A percentile compares a stretch with the other conserved stretches of the same genome.
Conservation (phyloP, 768 basidiomycete species). For the Naganishia vaughanmartiniae region DNA sequence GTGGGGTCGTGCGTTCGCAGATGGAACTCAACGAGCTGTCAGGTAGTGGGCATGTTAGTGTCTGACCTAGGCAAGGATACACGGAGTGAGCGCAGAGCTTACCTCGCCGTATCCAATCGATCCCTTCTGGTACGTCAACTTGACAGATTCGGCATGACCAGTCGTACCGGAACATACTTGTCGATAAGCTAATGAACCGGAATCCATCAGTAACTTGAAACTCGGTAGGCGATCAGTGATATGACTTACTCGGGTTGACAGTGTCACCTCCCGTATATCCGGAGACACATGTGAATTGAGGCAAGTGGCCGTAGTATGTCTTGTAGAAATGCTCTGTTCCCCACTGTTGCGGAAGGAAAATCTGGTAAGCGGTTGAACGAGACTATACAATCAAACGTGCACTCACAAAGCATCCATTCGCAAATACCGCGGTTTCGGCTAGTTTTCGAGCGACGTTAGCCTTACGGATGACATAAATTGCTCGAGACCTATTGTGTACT, state of each 20-base stretch:
- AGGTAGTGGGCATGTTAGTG: background rate
- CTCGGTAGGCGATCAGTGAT: too few relatives aligned
- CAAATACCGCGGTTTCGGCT: constrained; percentile 52
- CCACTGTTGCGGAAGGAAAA: constrained; percentile 39
- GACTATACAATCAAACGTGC: background rate
- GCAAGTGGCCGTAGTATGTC: constrained; percentile 47
- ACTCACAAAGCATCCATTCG: constrained; percentile 52
- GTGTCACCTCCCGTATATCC: constrained; percentile 48
- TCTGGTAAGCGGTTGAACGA: background rate
- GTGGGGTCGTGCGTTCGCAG: constrained; percentile 93
- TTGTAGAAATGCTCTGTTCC: constrained; percentile 51
- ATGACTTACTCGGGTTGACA: constrained; percentile 40
- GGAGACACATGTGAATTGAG: constrained; percentile 44
- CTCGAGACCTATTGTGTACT: constrained; percentile 16
- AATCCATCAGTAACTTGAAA: background rate
- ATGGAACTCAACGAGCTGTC: constrained; percentile 80
- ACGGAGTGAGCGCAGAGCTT: too few relatives aligned
- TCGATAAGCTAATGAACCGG: constrained; percentile 57
- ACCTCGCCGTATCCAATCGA: constrained; percentile 71
- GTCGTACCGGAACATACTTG: constrained; percentile 77
- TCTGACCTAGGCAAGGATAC: background rate
- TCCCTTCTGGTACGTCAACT: constrained; percentile 78
- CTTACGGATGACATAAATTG: background rate
- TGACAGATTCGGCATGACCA: constrained; percentile 82
- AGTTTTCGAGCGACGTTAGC: background rate